These are phyloP conservation scores for Naganishia cerealis DNA, from an alignment of 1,284 basidiomycete genomes.

Conservation along the genomic window DNA sequence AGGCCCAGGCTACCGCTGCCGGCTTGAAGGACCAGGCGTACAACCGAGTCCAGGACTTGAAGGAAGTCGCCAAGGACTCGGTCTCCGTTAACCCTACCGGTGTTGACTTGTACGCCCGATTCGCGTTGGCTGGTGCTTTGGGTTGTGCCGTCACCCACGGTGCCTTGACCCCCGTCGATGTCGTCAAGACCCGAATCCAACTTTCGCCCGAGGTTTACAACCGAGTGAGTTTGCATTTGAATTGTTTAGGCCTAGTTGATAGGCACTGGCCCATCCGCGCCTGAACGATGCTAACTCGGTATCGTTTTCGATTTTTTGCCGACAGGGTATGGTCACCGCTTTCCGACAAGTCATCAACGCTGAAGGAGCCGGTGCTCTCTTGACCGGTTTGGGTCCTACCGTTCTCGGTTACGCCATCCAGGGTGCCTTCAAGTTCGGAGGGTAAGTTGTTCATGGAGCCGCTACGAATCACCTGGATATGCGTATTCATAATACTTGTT, in stretches of 20 bases:
- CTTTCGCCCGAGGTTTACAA: conserved; percentile 64
- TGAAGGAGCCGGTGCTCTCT: conserved; percentile 80
- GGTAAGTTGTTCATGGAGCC: conserved; percentile 48
- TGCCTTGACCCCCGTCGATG: conserved; percentile 87
- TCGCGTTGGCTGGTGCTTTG: conserved; percentile 77
- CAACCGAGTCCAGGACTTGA: conserved; percentile 47
- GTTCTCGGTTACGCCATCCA: conserved; percentile 92
- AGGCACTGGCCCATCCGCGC: background rate
- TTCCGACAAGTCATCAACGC: conserved; percentile 74
- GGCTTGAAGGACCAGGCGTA: conserved; percentile 68
- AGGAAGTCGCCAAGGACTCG: conserved; percentile 48
- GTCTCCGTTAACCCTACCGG: conserved; percentile 51
- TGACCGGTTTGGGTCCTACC: conserved; percentile 91
- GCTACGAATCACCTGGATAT: background rate
- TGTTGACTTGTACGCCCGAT: conserved; percentile 57
- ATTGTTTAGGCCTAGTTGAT: conserved; percentile 6
- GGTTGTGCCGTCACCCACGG: conserved; percentile 94
- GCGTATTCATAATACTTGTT: background rate
- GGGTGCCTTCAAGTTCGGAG: conserved; percentile 95
- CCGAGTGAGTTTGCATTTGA: conserved; percentile 53
- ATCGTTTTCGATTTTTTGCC: background rate
- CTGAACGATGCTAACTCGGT: background rate
- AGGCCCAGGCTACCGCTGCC: conserved; percentile 66
- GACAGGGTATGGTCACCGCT: conserved; percentile 68
- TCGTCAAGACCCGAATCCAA: conserved; percentile 98